Evolutionary conservation across 2,329 filamentous ascomycete species (phyloP).

Genomic region (Talaromyces atroroseus): DNA sequence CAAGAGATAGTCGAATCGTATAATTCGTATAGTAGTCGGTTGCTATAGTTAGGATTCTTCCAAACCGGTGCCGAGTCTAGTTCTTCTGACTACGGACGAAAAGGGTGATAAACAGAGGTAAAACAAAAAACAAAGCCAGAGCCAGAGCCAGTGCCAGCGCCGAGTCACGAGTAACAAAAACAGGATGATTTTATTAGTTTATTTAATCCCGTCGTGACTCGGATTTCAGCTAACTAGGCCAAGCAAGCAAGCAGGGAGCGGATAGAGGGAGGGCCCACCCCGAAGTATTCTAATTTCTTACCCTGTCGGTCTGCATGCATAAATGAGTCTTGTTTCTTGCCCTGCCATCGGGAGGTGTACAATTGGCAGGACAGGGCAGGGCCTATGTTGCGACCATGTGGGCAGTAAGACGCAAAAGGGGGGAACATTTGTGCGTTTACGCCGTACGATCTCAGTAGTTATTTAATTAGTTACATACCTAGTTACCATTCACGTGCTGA

Average conservation of each 20-base stretch:
- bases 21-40: too few relatives aligned
- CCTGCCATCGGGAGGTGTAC: not conserved
- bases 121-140: too few relatives aligned
- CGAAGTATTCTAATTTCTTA: not conserved
- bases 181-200: too few relatives aligned
- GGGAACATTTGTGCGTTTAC: too few relatives aligned
- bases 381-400: not conserved
- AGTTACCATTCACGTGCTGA: not conserved
- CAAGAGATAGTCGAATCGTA: too few relatives aligned
- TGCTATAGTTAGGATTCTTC: too few relatives aligned
- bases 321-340: not conserved
- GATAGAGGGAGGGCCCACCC: not conserved
- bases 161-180: not conserved
- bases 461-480: too few relatives aligned
- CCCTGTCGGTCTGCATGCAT: not conserved
- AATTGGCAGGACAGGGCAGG: not conserved
- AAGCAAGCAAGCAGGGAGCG: not conserved
- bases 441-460: too few relatives aligned
- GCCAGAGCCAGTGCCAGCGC: too few relatives aligned
- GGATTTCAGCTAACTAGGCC: not conserved
- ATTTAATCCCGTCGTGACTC: not conserved
- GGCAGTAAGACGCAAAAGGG: not conserved
- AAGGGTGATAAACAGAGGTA: not conserved
- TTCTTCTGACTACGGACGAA: not conserved
- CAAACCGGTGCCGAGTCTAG: too few relatives aligned